Evolutionary conservation across 305 asterid species (phyloP).

Genomic region (Solanum hybrid): DNA sequence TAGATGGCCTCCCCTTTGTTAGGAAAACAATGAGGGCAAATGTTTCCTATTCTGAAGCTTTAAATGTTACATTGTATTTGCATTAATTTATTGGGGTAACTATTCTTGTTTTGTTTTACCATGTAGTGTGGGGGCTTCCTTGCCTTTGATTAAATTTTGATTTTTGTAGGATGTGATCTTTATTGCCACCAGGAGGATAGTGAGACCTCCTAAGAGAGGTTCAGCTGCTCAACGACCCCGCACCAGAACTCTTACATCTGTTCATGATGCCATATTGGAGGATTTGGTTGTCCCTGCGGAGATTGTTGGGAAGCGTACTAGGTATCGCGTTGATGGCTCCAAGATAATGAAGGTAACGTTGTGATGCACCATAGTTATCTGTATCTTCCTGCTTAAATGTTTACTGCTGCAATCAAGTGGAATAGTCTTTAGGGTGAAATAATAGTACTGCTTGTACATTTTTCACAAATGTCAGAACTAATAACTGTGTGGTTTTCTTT

Average conservation of each 20-base stretch:
- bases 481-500: not conserved
- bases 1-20: not conserved
- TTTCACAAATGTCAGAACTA: not conserved
- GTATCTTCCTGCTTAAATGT: not conserved
- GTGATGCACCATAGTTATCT: not conserved
- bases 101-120: not conserved
- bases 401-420: not conserved
- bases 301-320: constrained; percentile 30
- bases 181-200: constrained; percentile 28
- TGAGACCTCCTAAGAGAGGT: constrained; percentile 31
- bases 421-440: not conserved
- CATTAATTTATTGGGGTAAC: not conserved
- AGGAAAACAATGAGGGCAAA: not conserved
- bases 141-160: not conserved
- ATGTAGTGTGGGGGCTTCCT: not conserved
- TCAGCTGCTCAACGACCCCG: constrained; percentile 33
- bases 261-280: constrained; percentile 34
- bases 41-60: not conserved
- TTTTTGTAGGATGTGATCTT: constrained; percentile 24
- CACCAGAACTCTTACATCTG: constrained; percentile 29
- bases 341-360: constrained; percentile 25
- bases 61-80: not conserved
- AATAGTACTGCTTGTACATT: not conserved
- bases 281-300: constrained; percentile 33
- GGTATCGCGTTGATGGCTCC: constrained; percentile 29